Base-by-base conservation (phyloP, 176 grass and related monocot genomes). In the Phyllostachys edulis region DNA sequence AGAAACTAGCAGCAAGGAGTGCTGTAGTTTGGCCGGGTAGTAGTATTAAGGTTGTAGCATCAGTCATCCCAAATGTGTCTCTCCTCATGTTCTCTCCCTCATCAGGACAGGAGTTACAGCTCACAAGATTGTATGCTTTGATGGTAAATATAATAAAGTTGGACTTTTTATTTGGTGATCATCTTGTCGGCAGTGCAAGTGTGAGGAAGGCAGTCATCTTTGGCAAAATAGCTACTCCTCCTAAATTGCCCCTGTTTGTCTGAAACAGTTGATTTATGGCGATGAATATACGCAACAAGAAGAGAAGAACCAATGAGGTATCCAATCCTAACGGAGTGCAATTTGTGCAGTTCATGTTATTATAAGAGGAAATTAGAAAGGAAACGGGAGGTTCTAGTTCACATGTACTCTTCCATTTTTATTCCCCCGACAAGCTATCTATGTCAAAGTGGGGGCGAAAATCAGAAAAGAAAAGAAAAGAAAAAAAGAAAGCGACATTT, bases 401-500 rank as follows among this genome's bases (percentile, higher is more conserved):
- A 76, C 65, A 74, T 15, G 12, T 6, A 32, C 26, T 63, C 14
- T 12, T 44, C 14, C 9, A 6, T 55, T 54, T 54, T 69, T 65
- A 82, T 77, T 68, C 18, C 20, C 40, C 54, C 42, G 66, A 88
- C 86, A 78, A 78, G 56, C 55, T 40, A 63, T 79, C 80, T 44
- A 20, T 37, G 56, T 89, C 71, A 64, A n/a, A 44, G 26, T 32
- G 40, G 10, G 69, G 49, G 39, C 18, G 59, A 41, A 20, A 52
- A 18, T 0, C 49, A 17, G 62, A 55, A 20, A 6, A 66, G 27
- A 51, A 29, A 34, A 2, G 32, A 2, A 17, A 17, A 23, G 45
- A 71, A 12, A 50, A 45, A 56, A 20, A n/a, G 82, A 76, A 70
- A 81, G 71, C 77, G 71, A 85, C 87, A 59, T 60, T 21, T 49